Evolutionary conservation across 164 flowering plant genomes (phyloP).

Genomic region (Liriodendron chinense): DNA sequence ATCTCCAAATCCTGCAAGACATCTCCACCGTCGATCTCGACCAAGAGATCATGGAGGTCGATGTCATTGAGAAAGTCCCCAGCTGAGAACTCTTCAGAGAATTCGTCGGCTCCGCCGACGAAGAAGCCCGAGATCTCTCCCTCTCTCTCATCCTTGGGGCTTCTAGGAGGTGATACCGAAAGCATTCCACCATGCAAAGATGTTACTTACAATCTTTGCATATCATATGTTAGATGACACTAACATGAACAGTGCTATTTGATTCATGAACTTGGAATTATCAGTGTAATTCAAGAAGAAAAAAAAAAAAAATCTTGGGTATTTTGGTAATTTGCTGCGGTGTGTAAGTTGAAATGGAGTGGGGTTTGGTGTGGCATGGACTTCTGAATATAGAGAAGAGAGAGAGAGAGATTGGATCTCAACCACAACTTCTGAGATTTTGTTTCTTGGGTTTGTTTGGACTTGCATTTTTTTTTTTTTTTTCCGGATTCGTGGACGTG

Average conservation of each 20-base stretch:
- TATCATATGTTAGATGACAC: not conserved
- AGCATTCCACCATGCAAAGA: conserved; percentile 45
- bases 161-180: conserved; percentile 58
- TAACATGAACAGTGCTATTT: not conserved
- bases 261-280: not conserved
- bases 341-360: not conserved
- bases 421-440: conserved; percentile 11
- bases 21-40: conserved; percentile 56
- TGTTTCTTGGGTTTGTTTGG: conserved; percentile 1
- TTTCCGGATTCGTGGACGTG: not conserved
- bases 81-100: conserved; percentile 29
- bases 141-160: conserved; percentile 38
- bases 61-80: conserved; percentile 68
- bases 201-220: not conserved
- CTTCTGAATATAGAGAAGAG: too few species aligned
- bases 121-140: conserved; percentile 42
- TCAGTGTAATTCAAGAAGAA: not conserved
- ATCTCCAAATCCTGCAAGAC: conserved; percentile 79
- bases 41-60: conserved; percentile 73
- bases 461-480: not conserved
- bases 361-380: not conserved
- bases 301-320: not conserved
- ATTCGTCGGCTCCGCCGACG: conserved; percentile 25
- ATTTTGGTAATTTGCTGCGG: not conserved
- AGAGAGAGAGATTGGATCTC: conserved; percentile 13